phyloP scores from a whole-genome alignment of 116 monocot genomes.

The Dioscorea cayenensis region DNA sequence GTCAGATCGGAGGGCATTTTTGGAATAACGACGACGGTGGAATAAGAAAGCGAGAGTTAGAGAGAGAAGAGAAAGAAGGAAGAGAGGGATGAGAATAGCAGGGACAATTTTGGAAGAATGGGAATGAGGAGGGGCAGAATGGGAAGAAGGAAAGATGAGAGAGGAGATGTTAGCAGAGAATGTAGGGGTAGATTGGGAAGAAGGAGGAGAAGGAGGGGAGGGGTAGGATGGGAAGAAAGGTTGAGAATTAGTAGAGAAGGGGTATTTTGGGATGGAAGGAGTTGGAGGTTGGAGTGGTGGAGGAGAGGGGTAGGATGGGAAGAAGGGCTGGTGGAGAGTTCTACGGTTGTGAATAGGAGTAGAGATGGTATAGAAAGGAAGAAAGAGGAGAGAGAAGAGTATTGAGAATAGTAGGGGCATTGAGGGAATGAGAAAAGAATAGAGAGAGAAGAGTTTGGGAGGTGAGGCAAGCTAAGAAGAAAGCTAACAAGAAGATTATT shows the following conservation, averaged over 20 bases:
- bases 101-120: slow-evolving; percentile 12
- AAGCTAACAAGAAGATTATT: not conserved
- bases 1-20: slow-evolving; percentile 1
- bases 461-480: not conserved
- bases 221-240: slow-evolving; percentile 13
- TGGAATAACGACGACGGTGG: not conserved
- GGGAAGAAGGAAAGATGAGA: slow-evolving; percentile 11
- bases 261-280: slow-evolving; percentile 7
- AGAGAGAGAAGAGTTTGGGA: slow-evolving; percentile 13
- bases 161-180: slow-evolving; percentile 24
- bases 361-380: not conserved
- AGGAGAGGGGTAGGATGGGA: not conserved
- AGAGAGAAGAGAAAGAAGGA: slow-evolving; percentile 2
- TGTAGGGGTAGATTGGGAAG: slow-evolving; percentile 16
- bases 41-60: slow-evolving; percentile 7
- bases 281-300: not conserved
- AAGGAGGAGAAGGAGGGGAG: slow-evolving; percentile 12
- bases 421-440: slow-evolving; percentile 6
- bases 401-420: slow-evolving; percentile 3
- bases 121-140: slow-evolving; percentile 5
- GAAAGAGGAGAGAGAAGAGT: not conserved
- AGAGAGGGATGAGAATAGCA: slow-evolving; percentile 11
- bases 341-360: slow-evolving; percentile 6
- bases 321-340: slow-evolving; percentile 19
- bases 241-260: slow-evolving; percentile 15